phyloP scores from a whole-genome alignment of 1,139 yeast species.

The Petasospora rhodanensis region DNA sequence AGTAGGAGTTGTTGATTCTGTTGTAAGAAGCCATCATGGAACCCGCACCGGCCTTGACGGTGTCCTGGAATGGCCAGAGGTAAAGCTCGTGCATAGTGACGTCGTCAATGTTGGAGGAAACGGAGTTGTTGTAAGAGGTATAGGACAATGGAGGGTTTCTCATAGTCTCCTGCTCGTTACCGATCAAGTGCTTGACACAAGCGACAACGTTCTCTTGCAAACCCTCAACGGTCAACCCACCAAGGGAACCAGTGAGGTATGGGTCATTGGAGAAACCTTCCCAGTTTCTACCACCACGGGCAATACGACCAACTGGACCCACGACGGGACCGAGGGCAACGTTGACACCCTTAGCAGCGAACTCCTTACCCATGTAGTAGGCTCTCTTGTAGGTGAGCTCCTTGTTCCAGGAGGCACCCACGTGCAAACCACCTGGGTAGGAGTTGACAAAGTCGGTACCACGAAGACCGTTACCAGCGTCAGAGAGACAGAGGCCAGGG shows the following conservation, averaged over 20 bases:
- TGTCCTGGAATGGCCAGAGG: constrained; percentile 63
- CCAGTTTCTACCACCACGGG: constrained; percentile 55
- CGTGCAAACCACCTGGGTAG: constrained; percentile 55
- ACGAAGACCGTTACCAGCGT: constrained; percentile 64
- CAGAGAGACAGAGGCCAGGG: constrained; percentile 52
- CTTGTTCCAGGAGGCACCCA: constrained; percentile 52
- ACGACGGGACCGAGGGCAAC: constrained; percentile 54
- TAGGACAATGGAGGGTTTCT: constrained; percentile 39
- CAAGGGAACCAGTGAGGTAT: constrained; percentile 50
- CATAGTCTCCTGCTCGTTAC: constrained; percentile 57
- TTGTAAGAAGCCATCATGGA: constrained; percentile 61
- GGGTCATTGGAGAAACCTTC: constrained; percentile 58
- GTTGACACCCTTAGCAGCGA: constrained; percentile 44
- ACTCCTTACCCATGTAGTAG: constrained; percentile 50
- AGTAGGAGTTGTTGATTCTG: constrained; percentile 50
- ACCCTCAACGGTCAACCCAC: constrained; percentile 47
- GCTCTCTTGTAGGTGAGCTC: constrained; percentile 45
- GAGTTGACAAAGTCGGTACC: constrained; percentile 52
- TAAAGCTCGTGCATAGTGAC: constrained; percentile 58
- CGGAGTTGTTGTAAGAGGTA: neutral
- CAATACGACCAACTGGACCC: constrained; percentile 47
- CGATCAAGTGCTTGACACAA: constrained; percentile 48
- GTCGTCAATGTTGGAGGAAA: constrained; percentile 28
- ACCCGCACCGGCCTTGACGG: constrained; percentile 57
- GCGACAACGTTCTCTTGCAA: constrained; percentile 55